Evolutionary conservation across 768 basidiomycete species (phyloP).

Genomic region (Leccinum subgranulosum): DNA sequence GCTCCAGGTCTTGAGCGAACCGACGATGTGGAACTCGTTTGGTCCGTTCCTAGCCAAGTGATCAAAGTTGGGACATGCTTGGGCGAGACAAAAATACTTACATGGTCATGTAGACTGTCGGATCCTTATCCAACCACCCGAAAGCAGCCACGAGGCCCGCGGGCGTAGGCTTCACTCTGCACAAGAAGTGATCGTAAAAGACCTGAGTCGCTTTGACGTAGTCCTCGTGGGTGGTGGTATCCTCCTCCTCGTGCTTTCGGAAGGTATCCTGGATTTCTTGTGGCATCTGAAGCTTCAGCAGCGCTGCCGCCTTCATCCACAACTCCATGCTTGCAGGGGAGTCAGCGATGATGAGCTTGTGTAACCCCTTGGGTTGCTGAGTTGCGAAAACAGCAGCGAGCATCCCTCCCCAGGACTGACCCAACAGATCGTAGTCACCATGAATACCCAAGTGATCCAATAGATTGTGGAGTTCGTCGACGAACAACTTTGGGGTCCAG

Average conservation of each 20-base stretch:
- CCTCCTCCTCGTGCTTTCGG: conserved; percentile 44
- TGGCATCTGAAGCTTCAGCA: conserved; percentile 37
- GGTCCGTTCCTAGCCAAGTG: conserved; percentile 36
- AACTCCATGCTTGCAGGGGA: conserved; percentile 44
- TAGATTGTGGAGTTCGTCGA: conserved; percentile 49
- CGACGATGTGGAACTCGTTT: conserved; percentile 34
- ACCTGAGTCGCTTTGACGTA: conserved; percentile 41
- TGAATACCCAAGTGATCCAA: conserved; percentile 43
- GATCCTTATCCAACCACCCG: conserved; percentile 37
- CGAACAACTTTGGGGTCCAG: conserved; percentile 50
- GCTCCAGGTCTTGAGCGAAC: conserved; percentile 35
- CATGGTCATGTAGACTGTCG: conserved; percentile 50
- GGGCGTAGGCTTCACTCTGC: conserved; percentile 45
- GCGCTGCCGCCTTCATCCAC: conserved; percentile 35
- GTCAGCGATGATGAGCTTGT: conserved; percentile 44
- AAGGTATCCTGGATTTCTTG: conserved; percentile 38
- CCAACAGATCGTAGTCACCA: conserved; percentile 41
- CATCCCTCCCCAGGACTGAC: conserved; percentile 46
- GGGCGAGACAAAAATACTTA: conserved; percentile 20
- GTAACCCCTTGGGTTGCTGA: conserved; percentile 43
- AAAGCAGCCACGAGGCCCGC: conserved; percentile 34
- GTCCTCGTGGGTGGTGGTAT: conserved; percentile 41
- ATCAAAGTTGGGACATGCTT: background rate
- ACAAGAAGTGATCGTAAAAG: conserved; percentile 44
- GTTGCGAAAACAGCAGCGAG: conserved; percentile 36